These are phyloP conservation scores for Penicillium sp. DNA, from an alignment of 2,329 filamentous ascomycete genomes.

Conservation along the genomic window DNA sequence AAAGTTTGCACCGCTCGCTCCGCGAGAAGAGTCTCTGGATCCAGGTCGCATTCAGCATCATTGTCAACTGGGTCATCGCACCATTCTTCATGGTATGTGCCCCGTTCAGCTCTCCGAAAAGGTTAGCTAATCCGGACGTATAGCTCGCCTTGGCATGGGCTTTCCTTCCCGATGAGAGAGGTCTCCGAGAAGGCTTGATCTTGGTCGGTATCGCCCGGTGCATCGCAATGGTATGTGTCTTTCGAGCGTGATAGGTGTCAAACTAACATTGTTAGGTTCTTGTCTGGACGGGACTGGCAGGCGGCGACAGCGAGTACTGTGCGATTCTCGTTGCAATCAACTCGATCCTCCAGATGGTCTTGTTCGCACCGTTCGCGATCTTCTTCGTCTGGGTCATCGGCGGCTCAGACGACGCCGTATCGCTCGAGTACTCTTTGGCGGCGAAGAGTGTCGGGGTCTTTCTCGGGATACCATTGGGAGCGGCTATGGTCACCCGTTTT, in stretches of 20 bases:
- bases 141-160: slow-evolving; percentile 58
- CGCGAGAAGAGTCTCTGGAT: slow-evolving; percentile 69
- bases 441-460: slow-evolving; percentile 84
- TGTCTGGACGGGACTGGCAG: slow-evolving; percentile 79
- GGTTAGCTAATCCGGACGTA: not conserved
- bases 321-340: slow-evolving; percentile 79
- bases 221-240: slow-evolving; percentile 75
- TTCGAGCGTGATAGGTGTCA: not conserved
- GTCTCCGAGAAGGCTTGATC: slow-evolving; percentile 68
- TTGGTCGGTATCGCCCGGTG: slow-evolving; percentile 84
- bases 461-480: slow-evolving; percentile 80
- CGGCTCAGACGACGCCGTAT: slow-evolving; percentile 47
- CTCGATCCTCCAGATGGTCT: slow-evolving; percentile 73
- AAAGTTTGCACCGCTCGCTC: slow-evolving; percentile 72
- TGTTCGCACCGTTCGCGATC: slow-evolving; percentile 72
- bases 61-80: slow-evolving; percentile 83
- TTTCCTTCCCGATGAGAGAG: slow-evolving; percentile 57
- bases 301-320: slow-evolving; percentile 81
- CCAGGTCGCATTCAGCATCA: slow-evolving; percentile 74
- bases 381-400: slow-evolving; percentile 74
- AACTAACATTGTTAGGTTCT: slow-evolving; percentile 52
- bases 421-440: slow-evolving; percentile 67
- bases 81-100: slow-evolving; percentile 75
- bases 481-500: slow-evolving; percentile 77
- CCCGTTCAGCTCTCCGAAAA: not conserved